Conservation (phyloP, 192 early-diverging fungal genomes). For the Entomortierella chlamydospora region DNA sequence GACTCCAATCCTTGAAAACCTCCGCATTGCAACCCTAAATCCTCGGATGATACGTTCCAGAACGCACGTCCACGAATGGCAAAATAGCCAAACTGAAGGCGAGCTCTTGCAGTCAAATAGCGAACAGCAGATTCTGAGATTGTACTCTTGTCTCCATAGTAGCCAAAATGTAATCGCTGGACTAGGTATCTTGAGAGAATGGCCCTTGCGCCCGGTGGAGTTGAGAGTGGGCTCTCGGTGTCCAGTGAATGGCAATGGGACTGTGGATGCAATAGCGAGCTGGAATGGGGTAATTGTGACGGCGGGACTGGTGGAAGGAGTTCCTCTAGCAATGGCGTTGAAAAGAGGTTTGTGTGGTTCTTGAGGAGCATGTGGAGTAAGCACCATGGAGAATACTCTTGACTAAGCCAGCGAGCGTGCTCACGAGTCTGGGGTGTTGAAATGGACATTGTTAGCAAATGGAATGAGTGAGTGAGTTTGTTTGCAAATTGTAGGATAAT, state of each 20-base stretch:
- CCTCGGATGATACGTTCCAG: slow-evolving; percentile 29
- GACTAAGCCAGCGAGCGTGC: slow-evolving; percentile 19
- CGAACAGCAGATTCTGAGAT: slow-evolving; percentile 37
- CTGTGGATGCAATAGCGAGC: neutral
- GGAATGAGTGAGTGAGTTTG: neutral
- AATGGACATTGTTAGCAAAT: neutral
- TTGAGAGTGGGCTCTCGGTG: neutral
- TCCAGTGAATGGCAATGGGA: neutral
- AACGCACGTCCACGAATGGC: slow-evolving; percentile 46
- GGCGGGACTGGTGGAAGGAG: slow-evolving; percentile 18
- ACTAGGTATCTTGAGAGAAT: slow-evolving; percentile 29
- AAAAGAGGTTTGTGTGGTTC: slow-evolving; percentile 14
- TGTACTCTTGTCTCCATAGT: slow-evolving; percentile 26
- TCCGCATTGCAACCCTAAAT: neutral
- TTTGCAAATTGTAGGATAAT: neutral
- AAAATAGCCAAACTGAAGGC: slow-evolving; percentile 48
- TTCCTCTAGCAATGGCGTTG: slow-evolving; percentile 29
- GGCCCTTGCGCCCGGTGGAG: slow-evolving; percentile 3
- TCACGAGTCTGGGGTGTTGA: slow-evolving; percentile 3
- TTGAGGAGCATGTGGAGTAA: slow-evolving; percentile 43
- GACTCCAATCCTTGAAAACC: neutral
- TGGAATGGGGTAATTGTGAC: neutral
- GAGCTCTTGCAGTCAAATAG: slow-evolving; percentile 44
- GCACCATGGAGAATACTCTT: slow-evolving; percentile 38
- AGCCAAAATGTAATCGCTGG: slow-evolving; percentile 47